A percentile compares a stretch with the other conserved stretches of the same genome.
These are phyloP conservation scores for Setomelanomma holmii DNA, from an alignment of 2,329 filamentous ascomycete genomes.

Conservation along the genomic window DNA sequence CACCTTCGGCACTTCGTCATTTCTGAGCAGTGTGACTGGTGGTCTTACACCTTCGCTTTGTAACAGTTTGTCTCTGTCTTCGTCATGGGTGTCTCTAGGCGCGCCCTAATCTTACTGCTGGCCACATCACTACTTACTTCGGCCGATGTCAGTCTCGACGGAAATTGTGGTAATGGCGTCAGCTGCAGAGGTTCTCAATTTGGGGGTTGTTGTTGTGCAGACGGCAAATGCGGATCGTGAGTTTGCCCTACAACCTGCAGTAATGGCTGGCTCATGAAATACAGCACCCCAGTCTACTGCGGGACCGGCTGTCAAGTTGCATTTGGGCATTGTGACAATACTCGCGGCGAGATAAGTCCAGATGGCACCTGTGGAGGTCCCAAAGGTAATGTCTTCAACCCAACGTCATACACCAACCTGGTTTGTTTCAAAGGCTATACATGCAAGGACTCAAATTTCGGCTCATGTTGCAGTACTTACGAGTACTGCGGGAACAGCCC, in stretches of 20 bases:
- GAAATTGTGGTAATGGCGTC: constrained; percentile 24
- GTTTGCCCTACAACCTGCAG: background rate
- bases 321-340: constrained; percentile 28
- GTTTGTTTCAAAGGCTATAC: constrained; percentile 27
- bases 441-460: constrained; percentile 27
- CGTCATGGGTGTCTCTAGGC: too few relatives aligned
- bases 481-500: constrained; percentile 25
- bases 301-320: constrained; percentile 27
- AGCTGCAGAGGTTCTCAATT: constrained; percentile 26
- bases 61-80: too few relatives aligned
- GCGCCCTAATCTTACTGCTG: constrained; percentile 5
- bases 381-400: too few relatives aligned
- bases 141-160: constrained; percentile 19
- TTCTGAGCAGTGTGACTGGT: too few relatives aligned
- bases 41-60: too few relatives aligned
- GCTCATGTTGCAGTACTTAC: constrained; percentile 32
- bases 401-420: too few relatives aligned
- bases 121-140: constrained; percentile 4
- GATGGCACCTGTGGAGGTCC: constrained; percentile 27
- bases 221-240: constrained; percentile 24
- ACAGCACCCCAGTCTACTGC: constrained; percentile 23
- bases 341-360: constrained; percentile 17
- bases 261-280: too few relatives aligned
- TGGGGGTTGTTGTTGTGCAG: constrained; percentile 25
- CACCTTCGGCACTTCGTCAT: too few relatives aligned